Percentiles rank a stretch among this genome's conserved stretches.
Evolutionary conservation across 2,329 filamentous ascomycete genomes (phyloP).

Genomic region (Alternaria solani): DNA sequence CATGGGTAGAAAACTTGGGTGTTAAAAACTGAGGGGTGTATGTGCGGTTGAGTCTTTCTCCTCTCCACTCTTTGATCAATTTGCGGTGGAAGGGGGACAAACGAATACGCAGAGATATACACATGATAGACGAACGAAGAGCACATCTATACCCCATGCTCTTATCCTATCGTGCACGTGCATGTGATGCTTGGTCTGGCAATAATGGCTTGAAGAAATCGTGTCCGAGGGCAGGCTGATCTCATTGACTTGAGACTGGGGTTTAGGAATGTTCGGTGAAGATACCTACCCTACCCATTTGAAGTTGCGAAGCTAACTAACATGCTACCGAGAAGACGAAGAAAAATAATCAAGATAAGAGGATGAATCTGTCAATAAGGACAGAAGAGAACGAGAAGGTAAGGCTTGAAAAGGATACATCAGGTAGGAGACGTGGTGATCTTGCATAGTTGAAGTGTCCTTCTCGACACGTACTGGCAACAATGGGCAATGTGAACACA

Average conservation of each 20-base stretch:
- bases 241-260: not conserved
- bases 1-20: constrained; percentile 4
- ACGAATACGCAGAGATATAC: not conserved
- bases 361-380: not conserved
- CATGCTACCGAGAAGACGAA: not conserved
- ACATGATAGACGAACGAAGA: not conserved
- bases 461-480: not conserved
- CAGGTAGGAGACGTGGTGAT: not conserved
- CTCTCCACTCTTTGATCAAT: not conserved
- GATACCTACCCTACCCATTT: not conserved
- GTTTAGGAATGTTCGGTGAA: not conserved
- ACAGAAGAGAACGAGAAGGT: not conserved
- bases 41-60: not conserved
- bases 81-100: not conserved
- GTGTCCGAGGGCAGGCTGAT: not conserved
- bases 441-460: not conserved
- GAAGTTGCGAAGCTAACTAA: not conserved
- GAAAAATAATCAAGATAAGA: not conserved
- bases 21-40: constrained; percentile 1
- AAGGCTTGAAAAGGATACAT: not conserved
- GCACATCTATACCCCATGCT: not conserved
- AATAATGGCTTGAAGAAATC: not conserved
- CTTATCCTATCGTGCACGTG: not conserved
- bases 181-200: not conserved
- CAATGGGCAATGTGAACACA: too few species aligned